Evolutionary conservation across 1,284 basidiomycete genomes (phyloP).

Genomic region (Phlebopus sp.): DNA sequence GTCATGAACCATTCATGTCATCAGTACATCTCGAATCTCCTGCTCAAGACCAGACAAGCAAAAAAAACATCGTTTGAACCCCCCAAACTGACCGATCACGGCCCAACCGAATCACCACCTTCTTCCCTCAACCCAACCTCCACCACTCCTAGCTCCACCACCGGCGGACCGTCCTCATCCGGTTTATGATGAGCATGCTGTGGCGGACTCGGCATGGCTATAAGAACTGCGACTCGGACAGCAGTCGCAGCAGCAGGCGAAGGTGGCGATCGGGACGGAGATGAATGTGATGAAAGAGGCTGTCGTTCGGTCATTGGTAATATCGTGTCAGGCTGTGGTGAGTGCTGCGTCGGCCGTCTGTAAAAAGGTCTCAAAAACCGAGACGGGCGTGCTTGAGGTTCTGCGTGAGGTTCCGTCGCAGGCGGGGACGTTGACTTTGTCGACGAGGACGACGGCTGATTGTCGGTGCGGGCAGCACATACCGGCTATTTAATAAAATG

Average conservation of each 20-base stretch:
- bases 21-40: no score
- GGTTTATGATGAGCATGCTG: constrained; percentile 15
- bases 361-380: constrained; percentile 20
- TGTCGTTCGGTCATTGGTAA: constrained; percentile 5
- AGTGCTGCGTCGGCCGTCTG: constrained; percentile 11
- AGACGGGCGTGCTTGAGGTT: constrained; percentile 11
- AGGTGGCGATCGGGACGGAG: constrained; percentile 10
- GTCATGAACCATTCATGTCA: no score
- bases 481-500: constrained; percentile 31
- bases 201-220: constrained; percentile 49
- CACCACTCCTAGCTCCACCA: constrained; percentile 48
- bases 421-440: constrained; percentile 4
- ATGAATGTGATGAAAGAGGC: constrained; percentile 9
- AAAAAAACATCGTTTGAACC: no score
- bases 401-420: constrained; percentile 5
- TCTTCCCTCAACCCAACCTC: constrained; percentile 27
- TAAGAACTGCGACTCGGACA: constrained; percentile 45
- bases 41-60: no score
- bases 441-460: constrained; percentile 2
- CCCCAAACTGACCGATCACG: constrained; percentile 6
- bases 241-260: constrained; percentile 3
- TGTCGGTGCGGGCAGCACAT: constrained; percentile 34
- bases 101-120: constrained; percentile 2
- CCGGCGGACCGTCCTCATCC: constrained; percentile 43
- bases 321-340: constrained; percentile 7